phyloP scores from a whole-genome alignment of 2,329 filamentous ascomycete species.

The Aspergillus fumigatus region DNA sequence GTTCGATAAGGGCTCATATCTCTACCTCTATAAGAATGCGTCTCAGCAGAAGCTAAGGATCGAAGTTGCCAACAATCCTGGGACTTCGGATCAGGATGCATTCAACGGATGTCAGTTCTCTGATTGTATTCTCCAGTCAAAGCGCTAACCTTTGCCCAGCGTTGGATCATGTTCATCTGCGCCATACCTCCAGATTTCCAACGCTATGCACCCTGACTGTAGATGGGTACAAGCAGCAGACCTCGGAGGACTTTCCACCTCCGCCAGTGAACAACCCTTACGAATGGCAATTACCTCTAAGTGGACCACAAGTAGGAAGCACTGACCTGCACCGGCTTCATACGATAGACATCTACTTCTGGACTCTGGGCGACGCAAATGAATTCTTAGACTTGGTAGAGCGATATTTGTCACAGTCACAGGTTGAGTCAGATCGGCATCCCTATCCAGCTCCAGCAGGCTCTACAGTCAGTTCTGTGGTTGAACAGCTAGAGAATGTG shows the following conservation, averaged over 20 bases:
- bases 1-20: conserved; percentile 61
- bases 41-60: conserved; percentile 51
- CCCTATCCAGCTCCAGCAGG: conserved; percentile 34
- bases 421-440: conserved; percentile 49
- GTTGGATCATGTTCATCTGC: conserved; percentile 49
- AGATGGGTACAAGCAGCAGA: conserved; percentile 36
- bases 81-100: conserved; percentile 60
- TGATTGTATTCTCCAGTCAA: background rate
- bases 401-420: conserved; percentile 30
- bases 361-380: conserved; percentile 56
- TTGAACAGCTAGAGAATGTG: conserved; percentile 59
- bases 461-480: conserved; percentile 53
- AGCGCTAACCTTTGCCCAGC: conserved; percentile 28
- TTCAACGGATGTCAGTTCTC: conserved; percentile 53
- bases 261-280: conserved; percentile 27
- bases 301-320: conserved; percentile 49
- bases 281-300: conserved; percentile 56
- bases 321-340: conserved; percentile 52
- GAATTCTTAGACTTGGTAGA: conserved; percentile 48
- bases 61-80: conserved; percentile 61
- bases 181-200: conserved; percentile 57
- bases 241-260: conserved; percentile 20
- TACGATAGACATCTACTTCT: conserved; percentile 61
- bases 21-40: conserved; percentile 60
- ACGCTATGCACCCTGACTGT: conserved; percentile 56